Evolutionary conservation across 2,329 filamentous ascomycete genomes (phyloP), one percentile per base, ranked within the genome.

Genomic region (Cryphonectria nitschkei): DNA sequence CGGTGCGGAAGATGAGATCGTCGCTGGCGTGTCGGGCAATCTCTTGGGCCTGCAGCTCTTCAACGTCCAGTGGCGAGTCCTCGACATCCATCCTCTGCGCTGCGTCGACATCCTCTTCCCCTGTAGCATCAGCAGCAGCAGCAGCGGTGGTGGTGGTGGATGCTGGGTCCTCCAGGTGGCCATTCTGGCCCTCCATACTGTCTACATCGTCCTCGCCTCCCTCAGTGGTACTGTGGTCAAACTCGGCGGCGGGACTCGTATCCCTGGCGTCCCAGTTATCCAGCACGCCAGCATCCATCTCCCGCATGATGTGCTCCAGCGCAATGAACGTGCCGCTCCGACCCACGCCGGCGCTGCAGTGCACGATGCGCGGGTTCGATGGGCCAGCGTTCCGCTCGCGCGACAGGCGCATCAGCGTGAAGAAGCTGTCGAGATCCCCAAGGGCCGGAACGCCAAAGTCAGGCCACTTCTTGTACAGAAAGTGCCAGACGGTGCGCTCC

Each of bases 291-390:
- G 90, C 87, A 37, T 93, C 90, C 13, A 98, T 86, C 80, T 98
- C 94, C 50, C 90, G 87, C 74, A 97, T 86, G 37, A 99, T 88
- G 80, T 97, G 94, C 81, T 98, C 96, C n/a, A 99, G 87, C 1
- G 94, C 92, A 76, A 99, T 97, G 78, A 98, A 99, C 0, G 96
- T 98, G 46, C 96, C 96, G 9, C 93, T 97, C 69, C 96, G 90
- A 16, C 96, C 96, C 19, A 99, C 95, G 54, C 96, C 96, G 9
- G 96, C 96, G 78, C 93, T 97, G 83, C 93, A 95, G 80, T 95
- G 92, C 14, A 94, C 88, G 71, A 98, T 90, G 69, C 95, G 90
- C 5, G 95, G 93, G 76, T 92, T 94, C 32, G 84, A 80, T 8
- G 84, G 82, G 9, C 82, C 82, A 1, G 83, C 81, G 50, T 87